Percentiles rank a stretch among this genome's conserved stretches.
Evolutionary conservation across 1,284 basidiomycete genomes (phyloP).

Genomic region (Puccinia hordei): DNA sequence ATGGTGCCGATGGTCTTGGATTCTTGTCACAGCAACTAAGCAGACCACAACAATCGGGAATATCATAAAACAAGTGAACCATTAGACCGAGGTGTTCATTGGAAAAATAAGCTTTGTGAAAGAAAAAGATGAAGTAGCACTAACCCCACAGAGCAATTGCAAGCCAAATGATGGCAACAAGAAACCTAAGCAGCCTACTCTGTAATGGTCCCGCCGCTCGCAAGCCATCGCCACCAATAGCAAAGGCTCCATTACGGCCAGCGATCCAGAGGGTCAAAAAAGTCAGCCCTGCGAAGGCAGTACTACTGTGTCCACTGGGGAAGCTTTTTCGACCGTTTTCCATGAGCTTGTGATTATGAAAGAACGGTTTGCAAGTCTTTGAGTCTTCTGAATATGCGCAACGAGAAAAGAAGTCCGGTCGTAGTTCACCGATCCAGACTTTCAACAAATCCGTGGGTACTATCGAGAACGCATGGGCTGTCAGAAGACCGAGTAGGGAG

Average conservation of each 20-base stretch:
- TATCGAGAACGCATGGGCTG: conserved; percentile 38
- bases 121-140: conserved; percentile 8
- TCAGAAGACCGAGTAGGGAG: conserved; percentile 42
- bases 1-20: conserved; percentile 47
- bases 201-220: conserved; percentile 45
- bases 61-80: background rate
- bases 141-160: conserved; percentile 40
- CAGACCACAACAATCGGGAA: background rate
- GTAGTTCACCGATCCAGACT: conserved; percentile 38
- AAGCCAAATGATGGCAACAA: conserved; percentile 45
- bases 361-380: conserved; percentile 41
- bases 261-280: conserved; percentile 48
- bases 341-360: conserved; percentile 38
- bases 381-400: conserved; percentile 38
- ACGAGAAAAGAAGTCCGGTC: conserved; percentile 50
- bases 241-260: conserved; percentile 47
- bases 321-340: conserved; percentile 50
- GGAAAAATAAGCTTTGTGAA: background rate
- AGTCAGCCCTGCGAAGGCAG: conserved; percentile 40
- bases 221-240: conserved; percentile 36
- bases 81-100: background rate
- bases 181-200: conserved; percentile 43
- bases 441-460: conserved; percentile 35
- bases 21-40: conserved; percentile 34
- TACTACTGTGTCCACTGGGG: conserved; percentile 44